Conservation (phyloP, 306 rosid genomes). For the Lathyrus aphaca region DNA sequence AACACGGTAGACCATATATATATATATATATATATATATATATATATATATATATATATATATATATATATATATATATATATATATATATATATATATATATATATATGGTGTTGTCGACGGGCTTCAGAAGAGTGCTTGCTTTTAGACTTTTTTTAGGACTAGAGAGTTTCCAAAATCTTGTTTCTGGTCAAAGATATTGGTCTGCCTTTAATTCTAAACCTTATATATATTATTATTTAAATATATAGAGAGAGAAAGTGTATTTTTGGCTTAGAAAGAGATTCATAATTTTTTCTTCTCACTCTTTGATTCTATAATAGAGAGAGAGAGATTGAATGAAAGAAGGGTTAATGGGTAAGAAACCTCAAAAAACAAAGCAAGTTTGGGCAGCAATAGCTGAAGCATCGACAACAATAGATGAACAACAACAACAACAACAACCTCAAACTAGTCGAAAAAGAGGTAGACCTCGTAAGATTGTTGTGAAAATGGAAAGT, state of each 20-base stretch:
- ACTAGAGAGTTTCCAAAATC: conserved; percentile 44
- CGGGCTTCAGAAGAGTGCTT: not conserved
- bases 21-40: too few relatives aligned
- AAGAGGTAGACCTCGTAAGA: conserved; percentile 90
- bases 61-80: too few relatives aligned
- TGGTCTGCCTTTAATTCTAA: conserved; percentile 43
- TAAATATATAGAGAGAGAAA: not conserved
- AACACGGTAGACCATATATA: too few relatives aligned
- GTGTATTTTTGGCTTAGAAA: conserved; percentile 19
- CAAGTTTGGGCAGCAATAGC: conserved; percentile 76
- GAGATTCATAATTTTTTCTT: conserved; percentile 22
- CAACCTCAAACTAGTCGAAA: conserved; percentile 65
- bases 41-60: too few relatives aligned
- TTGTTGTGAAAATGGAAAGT: conserved; percentile 45
- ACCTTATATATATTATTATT: not conserved
- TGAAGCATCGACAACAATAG: conserved; percentile 68
- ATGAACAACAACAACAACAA: conserved; percentile 27
- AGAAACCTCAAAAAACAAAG: conserved; percentile 75
- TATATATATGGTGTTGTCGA: not conserved
- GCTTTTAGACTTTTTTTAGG: not conserved
- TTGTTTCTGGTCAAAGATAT: conserved; percentile 58
- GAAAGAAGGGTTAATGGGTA: conserved; percentile 54
- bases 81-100: too few relatives aligned
- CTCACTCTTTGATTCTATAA: conserved; percentile 27
- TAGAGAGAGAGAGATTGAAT: conserved; percentile 7